phyloP scores from a whole-genome alignment of 352 stramenopile genomes.

The Phytophthora tubulina region DNA sequence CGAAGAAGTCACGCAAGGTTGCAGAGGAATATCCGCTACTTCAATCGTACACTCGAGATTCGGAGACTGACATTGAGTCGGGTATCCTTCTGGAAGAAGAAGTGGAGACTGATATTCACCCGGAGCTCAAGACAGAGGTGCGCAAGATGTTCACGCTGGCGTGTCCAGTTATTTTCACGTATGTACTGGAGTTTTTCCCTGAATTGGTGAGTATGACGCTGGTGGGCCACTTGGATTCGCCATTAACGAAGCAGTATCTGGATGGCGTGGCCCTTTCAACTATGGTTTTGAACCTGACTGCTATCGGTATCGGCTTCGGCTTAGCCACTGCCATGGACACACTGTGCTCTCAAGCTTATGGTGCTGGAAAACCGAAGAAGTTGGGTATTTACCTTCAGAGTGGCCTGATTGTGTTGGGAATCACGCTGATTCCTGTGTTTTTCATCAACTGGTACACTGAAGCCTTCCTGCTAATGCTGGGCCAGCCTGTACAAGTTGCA shows the following conservation, averaged over 20 bases:
- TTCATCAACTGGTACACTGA: constrained; percentile 83
- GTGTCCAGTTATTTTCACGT: constrained; percentile 76
- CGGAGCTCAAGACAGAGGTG: constrained; percentile 51
- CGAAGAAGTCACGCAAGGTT: constrained; percentile 30
- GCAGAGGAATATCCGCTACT: constrained; percentile 57
- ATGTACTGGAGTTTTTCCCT: constrained; percentile 79
- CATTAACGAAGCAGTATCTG: constrained; percentile 75
- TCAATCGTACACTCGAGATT: constrained; percentile 27
- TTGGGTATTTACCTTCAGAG: constrained; percentile 90
- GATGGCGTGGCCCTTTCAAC: constrained; percentile 72
- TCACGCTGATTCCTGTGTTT: constrained; percentile 68
- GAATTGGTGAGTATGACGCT: constrained; percentile 72
- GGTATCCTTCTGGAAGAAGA: constrained; percentile 29
- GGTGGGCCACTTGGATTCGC: constrained; percentile 77
- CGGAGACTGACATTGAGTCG: constrained; percentile 38
- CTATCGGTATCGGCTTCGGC: constrained; percentile 77
- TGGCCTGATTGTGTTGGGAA: constrained; percentile 70
- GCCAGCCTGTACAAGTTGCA: constrained; percentile 72
- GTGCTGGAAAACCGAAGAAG: constrained; percentile 70
- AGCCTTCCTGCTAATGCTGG: constrained; percentile 66
- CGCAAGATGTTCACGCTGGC: constrained; percentile 49
- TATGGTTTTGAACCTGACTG: constrained; percentile 89
- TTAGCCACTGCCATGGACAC: constrained; percentile 91
- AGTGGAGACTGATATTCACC: constrained; percentile 7
- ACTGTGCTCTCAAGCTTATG: constrained; percentile 86